These are phyloP conservation scores for Irpex lacteus DNA, from an alignment of 1,284 basidiomycete species.

Conservation along the genomic window DNA sequence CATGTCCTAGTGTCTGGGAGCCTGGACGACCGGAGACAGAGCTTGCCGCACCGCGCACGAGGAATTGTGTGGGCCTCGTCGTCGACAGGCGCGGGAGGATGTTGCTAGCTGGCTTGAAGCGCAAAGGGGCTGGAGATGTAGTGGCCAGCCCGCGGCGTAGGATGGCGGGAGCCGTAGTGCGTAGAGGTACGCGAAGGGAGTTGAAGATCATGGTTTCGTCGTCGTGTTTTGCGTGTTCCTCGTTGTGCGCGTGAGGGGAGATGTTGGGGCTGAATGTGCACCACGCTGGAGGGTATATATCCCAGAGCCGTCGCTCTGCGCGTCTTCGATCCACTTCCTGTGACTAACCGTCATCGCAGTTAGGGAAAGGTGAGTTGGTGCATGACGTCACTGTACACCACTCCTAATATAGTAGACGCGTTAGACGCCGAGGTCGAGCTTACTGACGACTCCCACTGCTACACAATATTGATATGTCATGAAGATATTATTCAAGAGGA, in stretches of 20 bases:
- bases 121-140: conserved; percentile 10
- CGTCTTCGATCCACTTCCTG: no score
- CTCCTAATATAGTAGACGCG: not conserved
- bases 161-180: conserved; percentile 13
- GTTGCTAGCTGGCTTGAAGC: not conserved
- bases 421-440: not conserved
- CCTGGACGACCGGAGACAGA: conserved; percentile 63
- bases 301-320: not conserved
- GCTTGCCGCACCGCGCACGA: conserved; percentile 46
- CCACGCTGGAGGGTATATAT: not conserved
- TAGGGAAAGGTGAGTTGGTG: not conserved
- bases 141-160: conserved; percentile 12
- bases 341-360: not conserved
- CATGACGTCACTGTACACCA: not conserved
- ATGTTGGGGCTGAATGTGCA: not conserved
- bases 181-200: conserved; percentile 13
- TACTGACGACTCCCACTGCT: not conserved
- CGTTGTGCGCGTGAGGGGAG: not conserved
- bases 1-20: conserved; percentile 69
- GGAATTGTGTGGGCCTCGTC: conserved; percentile 1
- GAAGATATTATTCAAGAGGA: no score
- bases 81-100: not conserved
- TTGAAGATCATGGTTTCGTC: conserved; percentile 14
- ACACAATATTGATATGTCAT: no score
- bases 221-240: conserved; percentile 3